Conservation (phyloP, 192 early-diverging fungal genomes). For the Coemansia sp. region DNA sequence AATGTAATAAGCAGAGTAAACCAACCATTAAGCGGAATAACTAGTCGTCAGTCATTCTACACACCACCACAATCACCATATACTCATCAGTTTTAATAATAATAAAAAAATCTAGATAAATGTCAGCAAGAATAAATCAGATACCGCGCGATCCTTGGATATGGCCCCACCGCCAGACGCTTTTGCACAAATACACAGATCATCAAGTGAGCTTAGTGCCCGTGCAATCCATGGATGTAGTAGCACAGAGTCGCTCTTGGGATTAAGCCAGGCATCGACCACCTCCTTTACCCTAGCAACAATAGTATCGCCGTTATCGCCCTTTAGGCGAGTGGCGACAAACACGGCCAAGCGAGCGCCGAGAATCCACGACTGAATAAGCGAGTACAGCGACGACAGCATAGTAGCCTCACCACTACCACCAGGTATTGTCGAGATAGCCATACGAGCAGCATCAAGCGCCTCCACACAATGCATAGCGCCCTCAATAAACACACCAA, state of each 20-base stretch:
- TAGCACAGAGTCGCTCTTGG: conserved; percentile 7
- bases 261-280: conserved; percentile 17
- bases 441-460: conserved; percentile 15
- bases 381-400: conserved; percentile 32
- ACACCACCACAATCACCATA: conserved; percentile 10
- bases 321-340: conserved; percentile 19
- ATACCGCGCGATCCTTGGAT: conserved; percentile 22
- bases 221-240: conserved; percentile 47
- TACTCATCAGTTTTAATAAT: background rate
- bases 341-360: conserved; percentile 47
- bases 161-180: background rate
- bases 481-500: conserved; percentile 2
- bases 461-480: conserved; percentile 40
- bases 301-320: background rate
- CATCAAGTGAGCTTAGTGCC: conserved; percentile 15
- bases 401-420: conserved; percentile 20
- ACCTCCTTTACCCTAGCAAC: conserved; percentile 14
- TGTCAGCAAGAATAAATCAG: conserved; percentile 40
- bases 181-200: background rate
- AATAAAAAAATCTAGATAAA: conserved; percentile 8
- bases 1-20: background rate
- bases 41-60: conserved; percentile 19
- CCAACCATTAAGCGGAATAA: background rate
- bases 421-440: conserved; percentile 17
- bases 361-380: conserved; percentile 51